Percentiles rank a stretch among this genome's conserved stretches.
Conservation (phyloP, 2,329 filamentous ascomycete genomes). For the Magnaporthales sp. region DNA sequence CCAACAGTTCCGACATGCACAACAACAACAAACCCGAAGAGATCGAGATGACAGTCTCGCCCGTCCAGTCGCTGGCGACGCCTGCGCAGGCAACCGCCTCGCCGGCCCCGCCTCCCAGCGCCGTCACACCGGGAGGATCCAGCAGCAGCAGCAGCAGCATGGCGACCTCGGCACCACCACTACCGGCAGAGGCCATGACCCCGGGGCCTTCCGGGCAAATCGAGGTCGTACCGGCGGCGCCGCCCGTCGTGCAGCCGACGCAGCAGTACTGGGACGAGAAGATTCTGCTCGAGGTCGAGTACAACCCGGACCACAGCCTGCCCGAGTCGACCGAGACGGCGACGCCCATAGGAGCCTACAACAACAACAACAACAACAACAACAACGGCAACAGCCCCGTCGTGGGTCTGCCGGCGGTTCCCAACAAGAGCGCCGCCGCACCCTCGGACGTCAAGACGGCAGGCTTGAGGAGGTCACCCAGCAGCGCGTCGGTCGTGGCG, state of each 20-base stretch:
- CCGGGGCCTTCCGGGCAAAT: background rate
- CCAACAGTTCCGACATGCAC: background rate
- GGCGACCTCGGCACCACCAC: too few species aligned
- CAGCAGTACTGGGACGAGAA: constrained; percentile 4
- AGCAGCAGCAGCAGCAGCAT: background rate
- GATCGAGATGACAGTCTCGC: background rate
- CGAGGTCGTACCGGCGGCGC: background rate
- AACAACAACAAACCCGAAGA: background rate
- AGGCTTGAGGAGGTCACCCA: background rate
- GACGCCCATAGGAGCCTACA: too few species aligned
- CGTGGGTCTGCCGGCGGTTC: too few species aligned
- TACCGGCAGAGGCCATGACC: background rate
- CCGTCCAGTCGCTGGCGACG: background rate
- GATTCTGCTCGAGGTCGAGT: constrained; percentile 2
- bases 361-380: too few species aligned
- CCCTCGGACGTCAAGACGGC: background rate
- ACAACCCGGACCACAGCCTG: constrained; percentile 1
- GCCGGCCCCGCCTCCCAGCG: background rate
- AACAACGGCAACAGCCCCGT: too few species aligned
- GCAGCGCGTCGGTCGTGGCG: background rate
- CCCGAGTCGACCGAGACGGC: background rate
- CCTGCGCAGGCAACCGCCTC: background rate
- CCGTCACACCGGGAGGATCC: background rate
- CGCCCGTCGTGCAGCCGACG: background rate
- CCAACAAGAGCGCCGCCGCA: background rate